Evolutionary conservation across 2,329 filamentous ascomycete genomes (phyloP), one percentile per base, ranked within the genome.

Genomic region (Ramularia endophylla): DNA sequence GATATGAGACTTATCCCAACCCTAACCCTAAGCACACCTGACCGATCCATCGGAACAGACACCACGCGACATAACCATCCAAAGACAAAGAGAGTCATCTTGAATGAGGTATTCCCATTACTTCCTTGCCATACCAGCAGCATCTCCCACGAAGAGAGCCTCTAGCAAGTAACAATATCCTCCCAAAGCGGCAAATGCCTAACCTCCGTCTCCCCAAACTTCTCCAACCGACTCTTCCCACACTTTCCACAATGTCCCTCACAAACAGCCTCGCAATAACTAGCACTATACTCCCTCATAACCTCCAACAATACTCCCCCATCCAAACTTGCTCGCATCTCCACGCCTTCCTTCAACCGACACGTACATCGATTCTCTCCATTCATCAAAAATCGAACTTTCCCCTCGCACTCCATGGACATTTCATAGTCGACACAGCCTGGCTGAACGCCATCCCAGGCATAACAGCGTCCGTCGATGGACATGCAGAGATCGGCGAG

Each of bases 381-480:
- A 34, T 52, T 50, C 42, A 46, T 44, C 38, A 45, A 38, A 17
- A 52, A 52, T 22, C 28, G 39, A 30, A 52, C 18, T 15, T 29
- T 33, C 20, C 46, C 46, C 25, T 42, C 43, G 5, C 37, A 9
- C n/a, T 33, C 41, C 5, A 38, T 38, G n/a, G 28, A 18, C 27
- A 50, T 50, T 30, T 49, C 47, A 20, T 50, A 52, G 25, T 38
- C 36, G 2, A 42, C 44, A 18, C 47, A 44, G 4, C 38, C 36
- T 4, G 46, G 40, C 16, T 47, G 36, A n/a, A 43, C 32, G 20
- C 47, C 49, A 27, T 42, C 43, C 42, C 46, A 49, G 8, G 47
- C 47, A 31, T 50, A 52, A 38, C 44, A 50, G 16, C 38, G 27
- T 17, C 49, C 47, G 22, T 52, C 49, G 15, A 52, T 40, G 8